Base-by-base conservation (phyloP, 1,284 basidiomycete species). In the Phlebopus sp. region DNA sequence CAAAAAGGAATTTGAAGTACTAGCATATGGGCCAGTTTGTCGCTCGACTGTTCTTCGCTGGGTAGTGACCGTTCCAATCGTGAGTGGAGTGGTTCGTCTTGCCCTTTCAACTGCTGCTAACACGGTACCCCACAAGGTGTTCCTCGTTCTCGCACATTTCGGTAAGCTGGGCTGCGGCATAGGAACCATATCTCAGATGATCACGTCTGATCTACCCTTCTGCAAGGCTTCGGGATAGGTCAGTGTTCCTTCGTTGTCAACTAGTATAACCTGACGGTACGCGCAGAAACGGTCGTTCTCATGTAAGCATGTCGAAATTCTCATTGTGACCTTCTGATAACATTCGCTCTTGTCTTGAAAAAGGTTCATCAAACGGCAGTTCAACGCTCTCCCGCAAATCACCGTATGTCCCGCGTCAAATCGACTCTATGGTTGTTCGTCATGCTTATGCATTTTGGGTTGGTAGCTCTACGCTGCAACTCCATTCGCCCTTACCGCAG, bases 361-460 rank as follows among this genome's bases (percentile, higher is more conserved):
- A 48, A 71, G 71, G 51, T 70, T 72, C 46, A 67, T 69, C 44
- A 69, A 69, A 50, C 68, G 64, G 44, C 59, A 68, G 27, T 60
- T 73, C 17, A 44, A 14, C 2, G 54, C 54, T 42, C 47, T 72
- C 27, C 51, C 60, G 19, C 60, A 67, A 45, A 64, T 72, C 19
- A 69, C 66, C 10, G 70, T 71, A 41, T 25, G 59, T 17, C n/a
- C 11, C 39, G 11, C 2, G 5, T 41, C 49, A 10, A 30, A 31
- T 27, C 4, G 19, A 13, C 11, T n/a, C 11, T 30, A 13, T 36
- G 18, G 23, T 44, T 17, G 27, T 25, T 27, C 35, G 21, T 14
- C 27, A 27, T 42, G 23, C 32, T 44, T 9, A 25, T 31, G 31
- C 27, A 10, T 32, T 9, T 30, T 7, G 38, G 38, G 27, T 5